phyloP scores from a whole-genome alignment of 768 basidiomycete species.

The Russula vinacea region DNA sequence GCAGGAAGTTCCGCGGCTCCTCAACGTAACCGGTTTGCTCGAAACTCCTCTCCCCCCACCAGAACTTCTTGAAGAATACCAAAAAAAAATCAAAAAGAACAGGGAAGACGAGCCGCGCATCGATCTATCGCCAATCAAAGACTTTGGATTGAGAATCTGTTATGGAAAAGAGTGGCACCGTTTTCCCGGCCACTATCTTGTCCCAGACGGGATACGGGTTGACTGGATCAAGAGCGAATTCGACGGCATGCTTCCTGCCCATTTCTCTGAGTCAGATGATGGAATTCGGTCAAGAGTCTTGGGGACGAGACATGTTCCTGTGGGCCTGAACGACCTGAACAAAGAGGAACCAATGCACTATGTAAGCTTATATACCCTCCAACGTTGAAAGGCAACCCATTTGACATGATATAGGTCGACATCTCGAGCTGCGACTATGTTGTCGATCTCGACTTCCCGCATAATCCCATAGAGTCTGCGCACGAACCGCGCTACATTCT shows the following conservation, averaged over 20 bases:
- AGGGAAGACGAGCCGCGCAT: slow-evolving; percentile 48
- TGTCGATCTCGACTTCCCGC: slow-evolving; percentile 85
- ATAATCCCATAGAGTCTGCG: slow-evolving; percentile 50
- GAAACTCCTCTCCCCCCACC: slow-evolving; percentile 43
- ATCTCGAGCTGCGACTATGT: slow-evolving; percentile 81
- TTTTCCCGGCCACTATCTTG: slow-evolving; percentile 85
- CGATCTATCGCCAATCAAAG: slow-evolving; percentile 63
- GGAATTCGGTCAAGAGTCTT: slow-evolving; percentile 52
- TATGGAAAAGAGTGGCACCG: slow-evolving; percentile 95
- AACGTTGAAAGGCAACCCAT: background rate
- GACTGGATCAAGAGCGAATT: slow-evolving; percentile 92
- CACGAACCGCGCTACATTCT: slow-evolving; percentile 79
- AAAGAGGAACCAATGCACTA: slow-evolving; percentile 72
- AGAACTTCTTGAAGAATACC: slow-evolving; percentile 43
- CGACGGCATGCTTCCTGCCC: slow-evolving; percentile 80
- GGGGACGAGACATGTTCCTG: slow-evolving; percentile 59
- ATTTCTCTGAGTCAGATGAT: slow-evolving; percentile 53
- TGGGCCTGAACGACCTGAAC: slow-evolving; percentile 85
- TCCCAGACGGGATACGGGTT: slow-evolving; percentile 80
- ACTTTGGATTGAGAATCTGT: slow-evolving; percentile 75
- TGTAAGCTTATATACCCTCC: slow-evolving; percentile 47
- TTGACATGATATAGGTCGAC: slow-evolving; percentile 50
- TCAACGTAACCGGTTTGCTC: slow-evolving; percentile 68
- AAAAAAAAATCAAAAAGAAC: slow-evolving; percentile 34
- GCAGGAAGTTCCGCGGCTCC: slow-evolving; percentile 74